Evolutionary conservation across 129 eudicot genomes (phyloP), one percentile per base, ranked within the genome.

Genomic region (Flaveria linearis): DNA sequence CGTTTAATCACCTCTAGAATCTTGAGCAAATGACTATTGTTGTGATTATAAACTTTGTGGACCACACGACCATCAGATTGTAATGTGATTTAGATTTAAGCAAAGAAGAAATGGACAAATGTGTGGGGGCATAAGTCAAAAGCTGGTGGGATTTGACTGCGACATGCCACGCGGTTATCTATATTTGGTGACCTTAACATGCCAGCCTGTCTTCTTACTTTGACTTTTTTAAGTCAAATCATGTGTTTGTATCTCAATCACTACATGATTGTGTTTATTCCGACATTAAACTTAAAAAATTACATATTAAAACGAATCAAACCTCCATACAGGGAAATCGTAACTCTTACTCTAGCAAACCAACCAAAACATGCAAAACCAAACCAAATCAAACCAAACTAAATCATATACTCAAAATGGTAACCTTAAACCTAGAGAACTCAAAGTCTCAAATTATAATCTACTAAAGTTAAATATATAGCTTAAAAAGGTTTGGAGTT

Each of bases 161-260:
- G 78, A 79, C 74, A 51, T 72, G 74, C 71, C 68, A 79, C 78
- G 83, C 78, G 68, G 83, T 52, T 22, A 50, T 22, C 73, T 33
- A 79, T 22, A 10, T 43, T 65, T 64, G 67, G 41, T 72, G 57
- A 72, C 25, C 9, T 47, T 78, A 49, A 18, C 66, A 50, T 71
- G 82, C 73, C 83, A 72, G 23, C 68, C 56, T 79, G 60, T 62
- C 16, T 51, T 41, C 57, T 60, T 1, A 70, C 30, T 26, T 80
- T 66, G 47, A 66, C 78, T 39, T 72, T 28, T 63, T 18, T 13
- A 39, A 52, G 83, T 80, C 83, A 79, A 79, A 62, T 63, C 46
- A 51, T 69, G n/a, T 16, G 57, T 55, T 22, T 50, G 7, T 16
- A 47, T 33, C 23, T 71, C 7, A 12, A 9, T 15, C 16, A 23